Evolutionary conservation across 1,284 basidiomycete species (phyloP), one percentile per base, ranked within the genome.

Genomic region (Trametes sp.): DNA sequence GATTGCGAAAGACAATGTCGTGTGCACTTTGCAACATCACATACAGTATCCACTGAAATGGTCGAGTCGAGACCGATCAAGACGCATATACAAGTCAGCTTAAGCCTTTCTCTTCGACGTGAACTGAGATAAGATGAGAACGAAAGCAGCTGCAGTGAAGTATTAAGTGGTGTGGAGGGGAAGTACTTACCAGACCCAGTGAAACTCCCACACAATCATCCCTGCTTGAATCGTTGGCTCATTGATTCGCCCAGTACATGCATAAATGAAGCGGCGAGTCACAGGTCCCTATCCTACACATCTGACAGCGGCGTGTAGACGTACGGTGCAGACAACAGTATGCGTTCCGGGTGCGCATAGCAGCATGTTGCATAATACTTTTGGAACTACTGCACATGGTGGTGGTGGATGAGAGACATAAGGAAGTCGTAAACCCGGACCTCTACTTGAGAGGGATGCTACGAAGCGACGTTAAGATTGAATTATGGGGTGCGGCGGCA

Each of bases 401-500:
- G 69, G 59, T 61, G 65, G 52, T 70, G 48, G 49, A 63, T 26
- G 44, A 61, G 62, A 69, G 64, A 69, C 67, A 73, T 69, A 68
- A 70, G 64, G 63, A 65, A 60, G 52, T 67, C 63, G 72, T 67
- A 65, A 69, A 69, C 61, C 66, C 64, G 63, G 24, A 60, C 68
- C 70, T 80, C 83, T 89, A 91, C 84, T 91, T 91, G 85, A 91
- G 88, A 72, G 89, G 89, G 73, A 91, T 90, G 81, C 88, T 89
- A 69, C 23, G 59, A 64, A 51, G 63, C 33, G 29, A 26, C 24
- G 3, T 46, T 13, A 48, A 29, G 6, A 21, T 24, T 16, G 16
- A 41, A 19, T 8, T 6, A n/a, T 3, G 19, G n/a, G n/a, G 38
- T 16, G n/a, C 6, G 8, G 8, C 7, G 7, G 9, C 3, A 2